Percentiles rank a stretch among this genome's conserved stretches.
Conservation (phyloP, 257 asterid genomes). For the Fraxinus anomala region DNA sequence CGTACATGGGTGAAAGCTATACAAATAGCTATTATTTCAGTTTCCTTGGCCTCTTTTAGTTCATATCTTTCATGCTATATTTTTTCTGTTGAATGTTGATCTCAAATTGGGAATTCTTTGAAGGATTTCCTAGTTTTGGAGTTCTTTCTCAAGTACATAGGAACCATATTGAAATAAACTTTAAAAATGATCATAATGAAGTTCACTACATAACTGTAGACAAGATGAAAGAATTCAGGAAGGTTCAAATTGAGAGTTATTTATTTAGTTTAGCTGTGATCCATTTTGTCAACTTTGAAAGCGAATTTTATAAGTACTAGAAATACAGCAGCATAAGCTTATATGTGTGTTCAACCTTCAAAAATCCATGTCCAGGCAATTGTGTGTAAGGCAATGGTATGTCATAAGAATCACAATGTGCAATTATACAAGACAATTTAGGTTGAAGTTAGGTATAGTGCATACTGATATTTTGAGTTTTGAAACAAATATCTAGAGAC, state of each 20-base stretch:
- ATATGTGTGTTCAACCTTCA: neutral
- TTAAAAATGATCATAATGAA: neutral
- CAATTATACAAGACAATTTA: neutral
- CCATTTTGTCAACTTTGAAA: neutral
- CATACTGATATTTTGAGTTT: too few relatives aligned
- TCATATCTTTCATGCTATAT: neutral
- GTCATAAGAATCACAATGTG: neutral
- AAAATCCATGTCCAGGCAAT: neutral
- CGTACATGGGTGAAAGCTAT: neutral
- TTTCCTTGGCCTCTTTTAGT: neutral
- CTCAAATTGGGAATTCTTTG: constrained; percentile 1
- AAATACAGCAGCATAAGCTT: neutral
- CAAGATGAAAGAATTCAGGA: neutral
- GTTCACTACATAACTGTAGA: neutral
- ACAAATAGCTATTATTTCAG: neutral
- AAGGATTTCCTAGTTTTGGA: neutral
- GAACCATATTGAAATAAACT: neutral
- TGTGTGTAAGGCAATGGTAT: neutral
- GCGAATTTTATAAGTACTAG: neutral
- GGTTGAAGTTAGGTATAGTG: too few relatives aligned
- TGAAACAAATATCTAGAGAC: neutral
- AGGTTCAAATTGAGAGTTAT: constrained; percentile 2
- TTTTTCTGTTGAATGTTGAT: neutral
- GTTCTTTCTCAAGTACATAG: neutral
- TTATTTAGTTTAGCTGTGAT: neutral